Conservation (phyloP, 345 rosid genomes). For the Pugionium dolabratum region DNA sequence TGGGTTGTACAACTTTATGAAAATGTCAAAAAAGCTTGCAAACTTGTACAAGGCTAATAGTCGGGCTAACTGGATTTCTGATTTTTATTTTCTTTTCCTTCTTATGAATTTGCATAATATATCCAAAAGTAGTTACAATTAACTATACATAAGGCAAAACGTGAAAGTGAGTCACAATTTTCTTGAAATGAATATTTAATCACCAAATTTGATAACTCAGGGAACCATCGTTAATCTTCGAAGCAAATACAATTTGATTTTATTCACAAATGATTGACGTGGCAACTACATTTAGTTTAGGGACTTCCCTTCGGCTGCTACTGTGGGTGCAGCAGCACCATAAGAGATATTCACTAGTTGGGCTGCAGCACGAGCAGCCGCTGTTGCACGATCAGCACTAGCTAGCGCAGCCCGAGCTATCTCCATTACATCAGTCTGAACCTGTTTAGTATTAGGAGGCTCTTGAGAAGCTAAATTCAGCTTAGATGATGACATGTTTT, state of each 20-base stretch:
- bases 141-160: no score
- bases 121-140: no score
- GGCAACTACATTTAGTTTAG: constrained; percentile 25
- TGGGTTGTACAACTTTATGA: no score
- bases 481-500: constrained; percentile 28
- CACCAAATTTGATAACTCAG: not conserved
- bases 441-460: constrained; percentile 23
- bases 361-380: constrained; percentile 89
- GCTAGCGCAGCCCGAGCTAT: constrained; percentile 85
- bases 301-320: constrained; percentile 47
- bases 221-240: not conserved
- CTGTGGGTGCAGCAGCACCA: constrained; percentile 27
- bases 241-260: constrained; percentile 23
- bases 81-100: no score
- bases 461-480: constrained; percentile 23
- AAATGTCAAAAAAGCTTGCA: no score
- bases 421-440: constrained; percentile 60
- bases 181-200: no score
- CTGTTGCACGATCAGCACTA: constrained; percentile 75
- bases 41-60: no score
- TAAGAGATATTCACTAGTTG: constrained; percentile 62
- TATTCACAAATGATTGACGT: constrained; percentile 2
- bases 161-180: no score
- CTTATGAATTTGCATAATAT: no score
- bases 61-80: no score